Evolutionary conservation across 2,329 filamentous ascomycete genomes (phyloP).

Genomic region (Malbranchea zuffiana): DNA sequence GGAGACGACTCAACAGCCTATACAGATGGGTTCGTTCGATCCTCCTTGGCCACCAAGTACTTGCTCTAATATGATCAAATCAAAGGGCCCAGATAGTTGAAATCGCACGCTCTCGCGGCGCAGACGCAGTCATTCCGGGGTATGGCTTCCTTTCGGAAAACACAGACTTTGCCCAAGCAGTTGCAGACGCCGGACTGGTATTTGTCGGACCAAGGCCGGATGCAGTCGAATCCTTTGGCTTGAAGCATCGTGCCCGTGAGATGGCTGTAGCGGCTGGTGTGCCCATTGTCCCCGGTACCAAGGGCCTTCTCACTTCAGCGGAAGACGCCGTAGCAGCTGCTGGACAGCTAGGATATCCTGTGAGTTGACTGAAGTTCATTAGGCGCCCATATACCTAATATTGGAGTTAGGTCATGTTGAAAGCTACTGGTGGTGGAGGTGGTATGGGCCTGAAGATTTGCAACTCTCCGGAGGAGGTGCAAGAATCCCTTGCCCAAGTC

Average conservation of each 20-base stretch:
- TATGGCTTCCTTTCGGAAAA: constrained; percentile 54
- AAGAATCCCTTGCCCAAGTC: constrained; percentile 37
- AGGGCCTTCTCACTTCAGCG: constrained; percentile 33
- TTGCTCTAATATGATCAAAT: no score
- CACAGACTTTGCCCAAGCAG: constrained; percentile 38
- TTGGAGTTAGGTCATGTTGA: no score
- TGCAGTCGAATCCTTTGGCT: constrained; percentile 45
- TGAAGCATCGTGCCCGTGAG: constrained; percentile 45
- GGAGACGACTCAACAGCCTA: constrained; percentile 42
- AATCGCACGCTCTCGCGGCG: no score
- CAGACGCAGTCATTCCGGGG: constrained; percentile 48
- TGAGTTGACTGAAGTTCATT: no score
- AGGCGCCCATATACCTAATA: no score
- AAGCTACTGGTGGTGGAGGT: constrained; percentile 54
- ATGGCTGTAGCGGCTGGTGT: constrained; percentile 44
- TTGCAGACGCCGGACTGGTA: constrained; percentile 38
- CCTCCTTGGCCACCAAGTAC: no score
- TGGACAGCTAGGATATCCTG: constrained; percentile 40
- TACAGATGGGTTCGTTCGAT: constrained; percentile 34
- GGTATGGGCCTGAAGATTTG: constrained; percentile 51
- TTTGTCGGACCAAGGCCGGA: constrained; percentile 49
- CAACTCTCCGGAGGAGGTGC: constrained; percentile 33
- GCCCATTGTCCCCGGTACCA: constrained; percentile 42
- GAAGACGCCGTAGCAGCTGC: constrained; percentile 48
- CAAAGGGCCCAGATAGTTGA: no score